These are phyloP conservation scores for Russula sp. DNA, from an alignment of 768 basidiomycete genomes.

Conservation along the genomic window DNA sequence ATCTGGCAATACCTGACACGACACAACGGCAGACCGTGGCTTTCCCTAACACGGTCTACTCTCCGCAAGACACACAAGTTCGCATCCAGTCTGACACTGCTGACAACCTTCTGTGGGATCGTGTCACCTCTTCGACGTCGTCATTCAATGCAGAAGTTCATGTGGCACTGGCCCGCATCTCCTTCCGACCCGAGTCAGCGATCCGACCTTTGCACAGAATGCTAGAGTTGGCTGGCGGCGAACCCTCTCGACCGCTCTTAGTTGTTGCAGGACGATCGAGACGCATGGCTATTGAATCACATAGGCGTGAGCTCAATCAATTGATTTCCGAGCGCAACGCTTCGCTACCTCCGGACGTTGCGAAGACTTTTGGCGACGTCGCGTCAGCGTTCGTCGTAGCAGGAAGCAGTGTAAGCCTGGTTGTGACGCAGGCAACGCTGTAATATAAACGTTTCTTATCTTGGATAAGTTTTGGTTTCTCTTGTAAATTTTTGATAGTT, in stretches of 20 bases:
- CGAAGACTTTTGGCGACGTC: conserved; percentile 72
- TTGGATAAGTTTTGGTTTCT: background rate
- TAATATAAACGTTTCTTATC: background rate
- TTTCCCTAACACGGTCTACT: conserved; percentile 70
- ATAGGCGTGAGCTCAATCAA: conserved; percentile 51
- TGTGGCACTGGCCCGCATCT: conserved; percentile 54
- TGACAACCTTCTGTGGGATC: conserved; percentile 72
- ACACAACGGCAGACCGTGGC: conserved; percentile 36
- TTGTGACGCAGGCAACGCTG: conserved; percentile 49
- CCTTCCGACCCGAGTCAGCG: conserved; percentile 49
- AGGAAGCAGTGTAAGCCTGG: conserved; percentile 43
- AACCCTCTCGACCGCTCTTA: conserved; percentile 41
- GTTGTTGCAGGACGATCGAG: conserved; percentile 71
- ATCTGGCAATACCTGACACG: conserved; percentile 8
- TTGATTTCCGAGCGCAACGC: conserved; percentile 39
- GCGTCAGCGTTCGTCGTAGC: conserved; percentile 61
- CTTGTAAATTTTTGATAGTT: background rate
- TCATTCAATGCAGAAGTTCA: conserved; percentile 30
- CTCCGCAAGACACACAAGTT: conserved; percentile 53
- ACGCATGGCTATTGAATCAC: conserved; percentile 55
- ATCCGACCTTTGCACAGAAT: conserved; percentile 52
- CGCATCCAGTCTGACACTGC: conserved; percentile 74
- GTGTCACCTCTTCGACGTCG: conserved; percentile 39
- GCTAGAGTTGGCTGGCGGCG: conserved; percentile 37
- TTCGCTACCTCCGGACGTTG: conserved; percentile 47